Conservation (phyloP, 2,329 filamentous ascomycete species). For the Colletotrichum karsti region DNA sequence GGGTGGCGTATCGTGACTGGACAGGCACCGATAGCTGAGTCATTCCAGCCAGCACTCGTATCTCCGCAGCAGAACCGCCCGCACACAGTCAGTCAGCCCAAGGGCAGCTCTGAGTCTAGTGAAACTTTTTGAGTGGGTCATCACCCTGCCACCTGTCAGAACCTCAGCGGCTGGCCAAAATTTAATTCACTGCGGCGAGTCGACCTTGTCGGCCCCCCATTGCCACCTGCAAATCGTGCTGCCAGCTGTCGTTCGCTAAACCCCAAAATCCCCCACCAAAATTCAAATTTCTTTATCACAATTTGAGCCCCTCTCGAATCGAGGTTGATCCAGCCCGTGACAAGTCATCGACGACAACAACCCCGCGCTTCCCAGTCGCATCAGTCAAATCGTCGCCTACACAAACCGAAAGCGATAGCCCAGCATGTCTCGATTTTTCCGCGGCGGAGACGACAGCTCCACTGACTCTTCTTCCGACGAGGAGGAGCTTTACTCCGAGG, state of each 20-base stretch:
- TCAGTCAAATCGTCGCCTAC: slow-evolving; percentile 12
- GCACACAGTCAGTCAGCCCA: slow-evolving; percentile 3
- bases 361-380: slow-evolving; percentile 26
- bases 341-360: slow-evolving; percentile 28
- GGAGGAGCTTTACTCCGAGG: slow-evolving; percentile 89
- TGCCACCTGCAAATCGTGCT: slow-evolving; percentile 7
- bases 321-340: slow-evolving; percentile 23
- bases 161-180: not conserved
- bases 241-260: slow-evolving; percentile 29
- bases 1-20: not conserved
- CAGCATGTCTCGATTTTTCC: slow-evolving; percentile 97
- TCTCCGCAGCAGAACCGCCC: not conserved
- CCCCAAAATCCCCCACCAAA: slow-evolving; percentile 29
- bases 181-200: not conserved
- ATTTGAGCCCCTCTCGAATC: slow-evolving; percentile 27
- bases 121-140: slow-evolving; percentile 11
- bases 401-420: slow-evolving; percentile 31
- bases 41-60: not conserved
- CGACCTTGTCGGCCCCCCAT: not conserved
- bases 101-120: not conserved
- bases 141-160: not conserved
- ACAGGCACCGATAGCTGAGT: not conserved
- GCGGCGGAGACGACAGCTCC: slow-evolving; percentile 90
- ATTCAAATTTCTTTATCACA: slow-evolving; percentile 21
- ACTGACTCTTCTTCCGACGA: slow-evolving; percentile 96